Conservation (phyloP, 305 asterid species). For the Solanum hybrid region DNA sequence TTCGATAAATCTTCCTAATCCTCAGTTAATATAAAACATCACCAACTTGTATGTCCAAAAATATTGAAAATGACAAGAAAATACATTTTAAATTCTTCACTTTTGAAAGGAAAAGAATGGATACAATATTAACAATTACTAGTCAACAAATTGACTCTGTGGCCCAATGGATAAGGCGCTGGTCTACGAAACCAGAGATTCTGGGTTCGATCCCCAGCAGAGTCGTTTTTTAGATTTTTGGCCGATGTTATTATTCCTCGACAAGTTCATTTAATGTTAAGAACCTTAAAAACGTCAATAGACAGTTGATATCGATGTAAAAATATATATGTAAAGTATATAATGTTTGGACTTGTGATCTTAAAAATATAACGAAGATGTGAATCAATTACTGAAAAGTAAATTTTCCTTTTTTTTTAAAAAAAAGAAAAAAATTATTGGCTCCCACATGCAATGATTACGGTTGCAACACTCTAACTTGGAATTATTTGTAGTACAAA, state of each 20-base stretch:
- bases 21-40: background rate
- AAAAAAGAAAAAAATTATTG: background rate
- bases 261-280: background rate
- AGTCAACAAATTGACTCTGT: constrained; percentile 32
- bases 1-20: background rate
- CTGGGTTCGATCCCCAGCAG: constrained; percentile 99
- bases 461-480: background rate
- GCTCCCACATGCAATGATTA: background rate
- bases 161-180: constrained; percentile 99
- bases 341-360: too few relatives aligned
- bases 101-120: background rate
- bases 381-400: background rate
- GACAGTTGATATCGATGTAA: too few relatives aligned
- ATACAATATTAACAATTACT: accelerated
- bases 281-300: too few relatives aligned
- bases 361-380: too few relatives aligned
- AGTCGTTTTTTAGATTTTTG: constrained; percentile 31
- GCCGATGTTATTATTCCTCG: background rate
- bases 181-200: constrained; percentile 99
- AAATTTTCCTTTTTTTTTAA: background rate
- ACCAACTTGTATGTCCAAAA: background rate
- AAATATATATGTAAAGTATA: too few relatives aligned
- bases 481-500: background rate
- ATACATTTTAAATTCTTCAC: background rate
- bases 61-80: background rate